phyloP scores from a whole-genome alignment of 1,284 basidiomycete species.

The Mycosarcoma maydis region DNA sequence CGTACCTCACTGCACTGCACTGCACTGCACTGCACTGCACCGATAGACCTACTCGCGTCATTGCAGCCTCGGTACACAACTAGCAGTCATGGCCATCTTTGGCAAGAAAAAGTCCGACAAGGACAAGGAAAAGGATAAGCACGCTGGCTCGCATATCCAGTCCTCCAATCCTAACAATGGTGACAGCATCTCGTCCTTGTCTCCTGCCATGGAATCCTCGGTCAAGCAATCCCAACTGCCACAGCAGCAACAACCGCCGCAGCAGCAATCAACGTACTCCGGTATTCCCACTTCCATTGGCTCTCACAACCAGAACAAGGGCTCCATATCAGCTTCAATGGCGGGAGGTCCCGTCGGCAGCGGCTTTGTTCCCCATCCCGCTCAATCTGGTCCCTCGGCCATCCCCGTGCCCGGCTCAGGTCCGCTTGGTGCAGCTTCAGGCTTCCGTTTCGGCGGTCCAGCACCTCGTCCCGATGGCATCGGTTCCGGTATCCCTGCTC shows the following conservation, averaged over 20 bases:
- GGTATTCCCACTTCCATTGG: conserved; percentile 33
- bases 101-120: conserved; percentile 64
- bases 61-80: background rate
- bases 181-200: conserved; percentile 40
- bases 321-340: conserved; percentile 42
- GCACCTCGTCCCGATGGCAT: conserved; percentile 41
- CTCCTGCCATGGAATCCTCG: conserved; percentile 37
- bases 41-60: no score
- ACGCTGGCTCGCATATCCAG: conserved; percentile 9
- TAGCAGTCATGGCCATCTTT: conserved; percentile 59
- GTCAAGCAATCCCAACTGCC: conserved; percentile 21
- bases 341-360: conserved; percentile 33
- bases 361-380: conserved; percentile 25
- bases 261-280: conserved; percentile 34
- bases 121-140: conserved; percentile 36
- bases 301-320: conserved; percentile 45
- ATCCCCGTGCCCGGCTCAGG: conserved; percentile 29
- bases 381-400: conserved; percentile 26
- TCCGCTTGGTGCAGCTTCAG: conserved; percentile 51
- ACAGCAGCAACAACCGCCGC: conserved; percentile 29
- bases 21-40: background rate
- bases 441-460: conserved; percentile 58
- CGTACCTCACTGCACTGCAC: no score
- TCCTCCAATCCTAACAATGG: conserved; percentile 22
- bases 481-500: conserved; percentile 45